Conservation (phyloP, 495 filamentous ascomycete species). For the Ramalina peruviana region DNA sequence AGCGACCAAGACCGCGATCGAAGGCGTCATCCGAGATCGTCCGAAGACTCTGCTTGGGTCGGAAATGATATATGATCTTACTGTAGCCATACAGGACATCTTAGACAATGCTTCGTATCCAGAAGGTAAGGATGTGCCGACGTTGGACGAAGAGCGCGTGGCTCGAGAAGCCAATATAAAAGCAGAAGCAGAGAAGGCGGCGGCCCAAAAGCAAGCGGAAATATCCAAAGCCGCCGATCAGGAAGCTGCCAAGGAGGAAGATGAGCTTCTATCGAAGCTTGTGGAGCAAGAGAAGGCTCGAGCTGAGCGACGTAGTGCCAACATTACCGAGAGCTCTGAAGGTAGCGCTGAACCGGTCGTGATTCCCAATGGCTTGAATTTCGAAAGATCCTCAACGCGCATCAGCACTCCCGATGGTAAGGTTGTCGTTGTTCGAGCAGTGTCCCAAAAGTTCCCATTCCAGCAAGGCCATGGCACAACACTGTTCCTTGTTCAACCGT, state of each 20-base stretch:
- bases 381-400: constrained; percentile 51
- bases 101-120: constrained; percentile 73
- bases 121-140: constrained; percentile 60
- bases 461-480: constrained; percentile 32
- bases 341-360: constrained; percentile 16
- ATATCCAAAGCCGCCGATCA: constrained; percentile 19
- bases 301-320: constrained; percentile 25
- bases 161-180: constrained; percentile 37
- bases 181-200: constrained; percentile 34
- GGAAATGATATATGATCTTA: constrained; percentile 84
- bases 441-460: constrained; percentile 45
- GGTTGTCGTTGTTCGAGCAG: constrained; percentile 44
- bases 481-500: constrained; percentile 8
- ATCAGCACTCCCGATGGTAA: constrained; percentile 44
- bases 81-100: constrained; percentile 68
- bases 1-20: constrained; percentile 49
- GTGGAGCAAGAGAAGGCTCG: constrained; percentile 48
- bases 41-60: constrained; percentile 60
- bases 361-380: constrained; percentile 38
- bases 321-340: constrained; percentile 6
- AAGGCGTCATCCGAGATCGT: constrained; percentile 52
- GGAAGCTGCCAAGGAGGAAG: constrained; percentile 53
- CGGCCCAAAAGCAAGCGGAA: constrained; percentile 26
- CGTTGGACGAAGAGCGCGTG: constrained; percentile 80
- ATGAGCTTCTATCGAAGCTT: constrained; percentile 58